phyloP scores from a whole-genome alignment of 208 protist species.

The Balamuthia mandrillaris region DNA sequence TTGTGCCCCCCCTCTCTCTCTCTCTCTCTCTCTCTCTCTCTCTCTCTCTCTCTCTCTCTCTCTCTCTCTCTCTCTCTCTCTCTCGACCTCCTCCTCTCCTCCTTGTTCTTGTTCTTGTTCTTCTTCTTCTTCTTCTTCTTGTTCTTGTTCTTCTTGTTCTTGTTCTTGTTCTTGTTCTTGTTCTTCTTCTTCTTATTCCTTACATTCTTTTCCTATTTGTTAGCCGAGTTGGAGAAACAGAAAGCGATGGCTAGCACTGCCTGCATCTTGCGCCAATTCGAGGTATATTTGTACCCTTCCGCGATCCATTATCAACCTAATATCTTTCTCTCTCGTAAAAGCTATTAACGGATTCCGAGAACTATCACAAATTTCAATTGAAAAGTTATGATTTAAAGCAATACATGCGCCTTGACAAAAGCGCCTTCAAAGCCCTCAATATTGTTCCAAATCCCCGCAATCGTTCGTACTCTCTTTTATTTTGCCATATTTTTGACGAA shows the following conservation, averaged over 20 bases:
- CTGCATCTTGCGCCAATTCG: constrained; percentile 51
- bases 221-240: constrained; percentile 42
- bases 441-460: constrained; percentile 68
- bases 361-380: constrained; percentile 52
- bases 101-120: too few species aligned
- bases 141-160: too few species aligned
- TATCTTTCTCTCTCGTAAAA: too few species aligned
- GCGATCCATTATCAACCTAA: background rate
- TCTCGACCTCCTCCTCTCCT: too few species aligned
- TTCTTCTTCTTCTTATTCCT: too few species aligned
- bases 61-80: too few species aligned
- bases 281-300: background rate
- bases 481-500: background rate
- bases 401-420: constrained; percentile 89
- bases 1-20: background rate
- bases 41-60: background rate
- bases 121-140: too few species aligned
- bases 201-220: background rate
- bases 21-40: background rate
- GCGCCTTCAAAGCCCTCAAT: constrained; percentile 86
- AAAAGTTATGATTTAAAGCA: constrained; percentile 39
- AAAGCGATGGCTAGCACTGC: constrained; percentile 11
- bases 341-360: background rate
- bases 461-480: constrained; percentile 12
- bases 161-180: too few species aligned